These are phyloP conservation scores for Eleusine coracana DNA, from an alignment of 176 grass and related monocot species.

Conservation along the genomic window DNA sequence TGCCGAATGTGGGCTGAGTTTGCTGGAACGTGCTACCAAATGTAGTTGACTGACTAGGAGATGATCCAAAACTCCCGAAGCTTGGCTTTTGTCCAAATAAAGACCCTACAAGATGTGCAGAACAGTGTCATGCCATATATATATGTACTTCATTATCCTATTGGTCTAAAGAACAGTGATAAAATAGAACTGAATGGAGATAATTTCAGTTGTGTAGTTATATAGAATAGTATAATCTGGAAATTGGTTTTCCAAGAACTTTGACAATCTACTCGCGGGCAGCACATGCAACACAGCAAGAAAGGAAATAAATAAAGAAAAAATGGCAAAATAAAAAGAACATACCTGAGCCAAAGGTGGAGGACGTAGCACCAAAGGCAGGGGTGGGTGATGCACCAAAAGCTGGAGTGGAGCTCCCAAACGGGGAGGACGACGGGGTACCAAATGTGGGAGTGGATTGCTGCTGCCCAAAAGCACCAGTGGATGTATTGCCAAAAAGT, in stretches of 20 bases:
- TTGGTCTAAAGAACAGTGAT: constrained; percentile 3
- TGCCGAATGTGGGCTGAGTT: constrained; percentile 80
- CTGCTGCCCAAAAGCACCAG: constrained; percentile 68
- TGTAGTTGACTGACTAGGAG: constrained; percentile 71
- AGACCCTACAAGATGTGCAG: constrained; percentile 49
- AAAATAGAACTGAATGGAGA: background rate
- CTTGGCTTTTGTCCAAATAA: constrained; percentile 87
- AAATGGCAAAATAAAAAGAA: background rate
- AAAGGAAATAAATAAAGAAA: background rate
- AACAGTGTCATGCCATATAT: constrained; percentile 19
- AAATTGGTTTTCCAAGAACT: background rate
- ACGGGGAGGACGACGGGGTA: constrained; percentile 42
- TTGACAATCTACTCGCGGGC: background rate
- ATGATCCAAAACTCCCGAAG: constrained; percentile 82
- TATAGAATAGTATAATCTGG: too few species aligned
- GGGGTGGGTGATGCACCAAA: constrained; percentile 46
- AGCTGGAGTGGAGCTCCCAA: constrained; percentile 48
- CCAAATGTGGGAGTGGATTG: constrained; percentile 64
- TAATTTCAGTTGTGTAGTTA: background rate
- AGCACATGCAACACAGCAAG: background rate
- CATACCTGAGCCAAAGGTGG: constrained; percentile 57
- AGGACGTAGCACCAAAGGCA: constrained; percentile 61
- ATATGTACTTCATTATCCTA: background rate
- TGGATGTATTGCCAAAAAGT: constrained; percentile 54
- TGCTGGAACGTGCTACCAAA: constrained; percentile 81